Evolutionary conservation across 208 protist genomes (phyloP).

Genomic region (Trypanosoma brucei): DNA sequence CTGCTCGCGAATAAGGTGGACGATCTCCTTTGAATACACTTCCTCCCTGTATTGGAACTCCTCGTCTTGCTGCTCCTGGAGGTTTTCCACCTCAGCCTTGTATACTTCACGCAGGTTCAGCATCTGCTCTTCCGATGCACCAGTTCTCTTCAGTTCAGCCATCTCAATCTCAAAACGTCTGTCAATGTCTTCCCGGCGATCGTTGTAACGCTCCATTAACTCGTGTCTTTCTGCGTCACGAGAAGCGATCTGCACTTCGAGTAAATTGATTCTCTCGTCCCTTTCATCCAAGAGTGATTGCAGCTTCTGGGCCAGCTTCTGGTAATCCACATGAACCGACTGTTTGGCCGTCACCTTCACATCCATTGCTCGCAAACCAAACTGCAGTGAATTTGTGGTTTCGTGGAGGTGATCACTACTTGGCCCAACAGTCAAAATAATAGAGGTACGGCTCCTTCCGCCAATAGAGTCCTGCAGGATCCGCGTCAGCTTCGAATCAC

Average conservation of each 20-base stretch:
- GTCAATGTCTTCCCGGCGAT: constrained; percentile 49
- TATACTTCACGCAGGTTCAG: constrained; percentile 75
- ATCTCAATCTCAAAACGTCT: constrained; percentile 61
- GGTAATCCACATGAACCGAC: constrained; percentile 75
- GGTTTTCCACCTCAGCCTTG: constrained; percentile 71
- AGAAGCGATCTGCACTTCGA: constrained; percentile 78
- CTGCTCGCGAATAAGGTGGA: constrained; percentile 73
- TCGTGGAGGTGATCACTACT: constrained; percentile 83
- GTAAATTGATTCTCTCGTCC: constrained; percentile 60
- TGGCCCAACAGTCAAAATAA: constrained; percentile 85
- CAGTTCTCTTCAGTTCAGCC: constrained; percentile 38
- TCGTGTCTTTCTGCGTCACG: constrained; percentile 70
- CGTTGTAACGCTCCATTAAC: constrained; percentile 57
- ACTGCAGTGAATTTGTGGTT: constrained; percentile 83
- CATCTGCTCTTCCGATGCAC: constrained; percentile 73
- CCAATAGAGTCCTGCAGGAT: constrained; percentile 92
- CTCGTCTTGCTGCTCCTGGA: constrained; percentile 82
- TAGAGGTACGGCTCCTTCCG: constrained; percentile 80
- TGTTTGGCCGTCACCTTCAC: constrained; percentile 82
- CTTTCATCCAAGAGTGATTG: constrained; percentile 64
- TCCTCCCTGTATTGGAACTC: constrained; percentile 81
- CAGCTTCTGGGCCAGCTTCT: constrained; percentile 76
- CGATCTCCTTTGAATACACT: constrained; percentile 72
- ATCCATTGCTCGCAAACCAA: constrained; percentile 81
- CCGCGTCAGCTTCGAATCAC: constrained; percentile 90